Conservation (phyloP, 495 filamentous ascomycete species). For the Physcia stellaris region DNA sequence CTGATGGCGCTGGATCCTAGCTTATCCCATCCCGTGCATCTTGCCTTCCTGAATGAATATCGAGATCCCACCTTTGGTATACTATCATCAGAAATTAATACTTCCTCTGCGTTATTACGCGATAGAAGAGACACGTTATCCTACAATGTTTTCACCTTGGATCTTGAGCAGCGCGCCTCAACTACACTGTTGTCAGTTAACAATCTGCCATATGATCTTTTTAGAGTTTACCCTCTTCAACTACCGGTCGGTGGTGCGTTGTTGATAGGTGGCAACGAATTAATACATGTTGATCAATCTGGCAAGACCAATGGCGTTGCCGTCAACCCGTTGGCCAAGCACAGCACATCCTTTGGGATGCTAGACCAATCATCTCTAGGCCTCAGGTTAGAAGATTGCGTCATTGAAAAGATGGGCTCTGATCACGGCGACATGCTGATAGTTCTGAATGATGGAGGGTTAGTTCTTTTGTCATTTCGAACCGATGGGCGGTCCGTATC, state of each 20-base stretch:
- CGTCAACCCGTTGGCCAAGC: constrained; percentile 80
- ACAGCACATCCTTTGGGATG: constrained; percentile 65
- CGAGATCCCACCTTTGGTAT: constrained; percentile 95
- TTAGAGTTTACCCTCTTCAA: constrained; percentile 69
- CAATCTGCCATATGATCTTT: constrained; percentile 79
- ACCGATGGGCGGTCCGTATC: constrained; percentile 90
- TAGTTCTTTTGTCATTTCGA: constrained; percentile 66
- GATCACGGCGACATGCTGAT: constrained; percentile 72
- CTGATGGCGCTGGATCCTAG: constrained; percentile 75
- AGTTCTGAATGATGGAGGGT: constrained; percentile 61
- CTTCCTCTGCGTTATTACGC: constrained; percentile 55
- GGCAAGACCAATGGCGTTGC: constrained; percentile 87
- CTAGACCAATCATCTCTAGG: constrained; percentile 71
- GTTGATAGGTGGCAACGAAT: constrained; percentile 73
- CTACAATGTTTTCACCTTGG: constrained; percentile 90
- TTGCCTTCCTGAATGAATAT: constrained; percentile 93
- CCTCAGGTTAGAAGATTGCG: constrained; percentile 70
- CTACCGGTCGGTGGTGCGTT: constrained; percentile 78
- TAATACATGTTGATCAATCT: constrained; percentile 92
- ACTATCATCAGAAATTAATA: constrained; percentile 57
- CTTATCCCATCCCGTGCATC: constrained; percentile 73
- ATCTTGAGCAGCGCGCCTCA: constrained; percentile 84
- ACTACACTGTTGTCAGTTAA: constrained; percentile 81
- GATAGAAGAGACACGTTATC: constrained; percentile 73
- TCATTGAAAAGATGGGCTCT: constrained; percentile 57